These are phyloP conservation scores for Dentipellis fragilis DNA, from an alignment of 768 basidiomycete genomes.

Conservation along the genomic window DNA sequence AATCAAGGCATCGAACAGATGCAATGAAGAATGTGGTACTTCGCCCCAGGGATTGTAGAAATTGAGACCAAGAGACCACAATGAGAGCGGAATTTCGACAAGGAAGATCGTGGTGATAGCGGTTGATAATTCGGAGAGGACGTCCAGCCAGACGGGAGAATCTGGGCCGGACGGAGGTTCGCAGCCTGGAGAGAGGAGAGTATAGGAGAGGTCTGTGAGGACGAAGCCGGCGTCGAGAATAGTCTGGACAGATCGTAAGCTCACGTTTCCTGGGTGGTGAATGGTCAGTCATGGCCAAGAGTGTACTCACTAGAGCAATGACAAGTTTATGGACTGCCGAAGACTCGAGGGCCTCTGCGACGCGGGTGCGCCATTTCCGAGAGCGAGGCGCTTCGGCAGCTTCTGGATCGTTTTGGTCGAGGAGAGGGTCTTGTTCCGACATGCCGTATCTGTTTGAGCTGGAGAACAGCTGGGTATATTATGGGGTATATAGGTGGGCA, in stretches of 20 bases:
- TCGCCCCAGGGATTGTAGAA: conserved; percentile 55
- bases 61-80: conserved; percentile 55
- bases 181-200: conserved; percentile 50
- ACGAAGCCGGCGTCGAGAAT: conserved; percentile 59
- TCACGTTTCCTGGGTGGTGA: not conserved
- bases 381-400: not conserved
- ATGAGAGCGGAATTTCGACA: conserved; percentile 60
- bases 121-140: conserved; percentile 53
- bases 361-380: conserved; percentile 2
- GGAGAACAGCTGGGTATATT: too few relatives aligned
- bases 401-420: conserved; percentile 1
- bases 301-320: conserved; percentile 9
- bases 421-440: conserved; percentile 21
- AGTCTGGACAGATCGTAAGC: conserved; percentile 28
- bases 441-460: not conserved
- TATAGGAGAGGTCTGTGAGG: conserved; percentile 61
- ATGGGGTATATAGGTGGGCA: too few relatives aligned
- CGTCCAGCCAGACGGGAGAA: conserved; percentile 50
- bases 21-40: conserved; percentile 48
- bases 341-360: conserved; percentile 8
- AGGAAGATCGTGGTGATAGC: conserved; percentile 65
- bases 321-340: conserved; percentile 9
- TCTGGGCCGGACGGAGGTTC: conserved; percentile 29
- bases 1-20: conserved; percentile 64
- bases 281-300: not conserved